Evolutionary conservation across 1,284 basidiomycete genomes (phyloP).

Genomic region (Cryptococcus sp.): DNA sequence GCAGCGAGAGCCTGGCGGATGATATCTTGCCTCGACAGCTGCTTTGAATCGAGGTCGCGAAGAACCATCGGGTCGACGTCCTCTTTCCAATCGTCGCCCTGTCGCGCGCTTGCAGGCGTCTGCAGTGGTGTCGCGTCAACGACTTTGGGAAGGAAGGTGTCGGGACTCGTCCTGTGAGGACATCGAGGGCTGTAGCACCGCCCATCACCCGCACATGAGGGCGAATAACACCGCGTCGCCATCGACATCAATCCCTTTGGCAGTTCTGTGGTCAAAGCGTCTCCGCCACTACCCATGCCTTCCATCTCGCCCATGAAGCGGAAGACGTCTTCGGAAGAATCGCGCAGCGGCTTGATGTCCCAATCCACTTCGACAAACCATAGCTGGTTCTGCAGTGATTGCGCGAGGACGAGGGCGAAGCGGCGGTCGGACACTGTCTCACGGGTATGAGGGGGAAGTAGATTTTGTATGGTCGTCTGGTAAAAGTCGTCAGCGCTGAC

Average conservation of each 20-base stretch:
- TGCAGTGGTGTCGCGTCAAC: constrained; percentile 4
- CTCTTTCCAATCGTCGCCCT: constrained; percentile 68
- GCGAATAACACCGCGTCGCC: constrained; percentile 73
- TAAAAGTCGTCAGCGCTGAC: constrained; percentile 5
- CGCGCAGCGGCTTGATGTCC: constrained; percentile 79
- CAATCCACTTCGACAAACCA: constrained; percentile 98
- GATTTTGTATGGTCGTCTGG: constrained; percentile 76
- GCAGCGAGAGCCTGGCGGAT: constrained; percentile 89
- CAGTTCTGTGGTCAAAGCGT: constrained; percentile 67
- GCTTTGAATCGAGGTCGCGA: constrained; percentile 67
- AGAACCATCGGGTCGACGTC: constrained; percentile 70
- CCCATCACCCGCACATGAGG: constrained; percentile 48
- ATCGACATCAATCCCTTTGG: constrained; percentile 63
- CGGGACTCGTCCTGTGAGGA: constrained; percentile 59
- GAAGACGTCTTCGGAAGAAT: constrained; percentile 92
- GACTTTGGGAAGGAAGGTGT: constrained; percentile 31
- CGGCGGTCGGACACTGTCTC: constrained; percentile 70
- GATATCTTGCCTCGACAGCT: constrained; percentile 83
- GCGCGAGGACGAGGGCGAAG: constrained; percentile 80
- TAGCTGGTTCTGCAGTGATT: constrained; percentile 84
- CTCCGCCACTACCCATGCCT: constrained; percentile 64
- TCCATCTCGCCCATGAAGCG: constrained; percentile 87
- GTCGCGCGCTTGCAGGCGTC: constrained; percentile 16
- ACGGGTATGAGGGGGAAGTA: constrained; percentile 73
- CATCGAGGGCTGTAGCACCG: constrained; percentile 69